phyloP scores from a whole-genome alignment of 1,284 basidiomycete genomes.

The Somion occarium region DNA sequence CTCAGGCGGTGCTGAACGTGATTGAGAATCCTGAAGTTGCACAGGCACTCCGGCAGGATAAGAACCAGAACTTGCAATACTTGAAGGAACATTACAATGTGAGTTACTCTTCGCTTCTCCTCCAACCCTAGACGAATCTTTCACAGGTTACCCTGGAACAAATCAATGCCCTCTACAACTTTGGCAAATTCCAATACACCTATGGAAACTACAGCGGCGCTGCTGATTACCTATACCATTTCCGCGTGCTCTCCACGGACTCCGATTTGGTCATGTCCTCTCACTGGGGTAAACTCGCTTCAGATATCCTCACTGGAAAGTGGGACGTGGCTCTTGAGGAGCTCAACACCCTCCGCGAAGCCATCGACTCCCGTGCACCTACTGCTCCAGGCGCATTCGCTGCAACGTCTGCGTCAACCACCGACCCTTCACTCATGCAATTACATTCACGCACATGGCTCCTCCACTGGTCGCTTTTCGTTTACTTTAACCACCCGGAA shows the following conservation, averaged over 20 bases:
- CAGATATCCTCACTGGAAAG: slow-evolving; percentile 91
- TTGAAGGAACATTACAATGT: slow-evolving; percentile 93
- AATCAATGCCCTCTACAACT: slow-evolving; percentile 96
- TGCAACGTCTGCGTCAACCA: slow-evolving; percentile 37
- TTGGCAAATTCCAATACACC: slow-evolving; percentile 97
- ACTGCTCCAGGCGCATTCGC: slow-evolving; percentile 31
- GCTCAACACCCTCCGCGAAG: slow-evolving; percentile 88
- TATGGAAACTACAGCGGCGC: slow-evolving; percentile 96
- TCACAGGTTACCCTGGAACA: slow-evolving; percentile 85
- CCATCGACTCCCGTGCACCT: slow-evolving; percentile 77
- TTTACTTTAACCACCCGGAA: slow-evolving; percentile 95
- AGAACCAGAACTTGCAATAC: slow-evolving; percentile 93
- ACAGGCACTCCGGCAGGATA: slow-evolving; percentile 88
- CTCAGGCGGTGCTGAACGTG: slow-evolving; percentile 90
- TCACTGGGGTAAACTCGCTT: slow-evolving; percentile 98
- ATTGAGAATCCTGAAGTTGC: slow-evolving; percentile 97
- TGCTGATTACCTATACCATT: slow-evolving; percentile 97
- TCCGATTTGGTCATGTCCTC: slow-evolving; percentile 89
- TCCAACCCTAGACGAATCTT: not conserved
- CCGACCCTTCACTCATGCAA: slow-evolving; percentile 64
- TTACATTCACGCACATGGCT: slow-evolving; percentile 97
- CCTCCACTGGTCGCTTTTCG: slow-evolving; percentile 97
- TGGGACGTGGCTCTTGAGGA: slow-evolving; percentile 95
- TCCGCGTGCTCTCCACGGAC: slow-evolving; percentile 95
- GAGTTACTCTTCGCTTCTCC: slow-evolving; percentile 26